Conservation (phyloP, 2,329 filamentous ascomycete genomes). For the Aureobasidium sp. region DNA sequence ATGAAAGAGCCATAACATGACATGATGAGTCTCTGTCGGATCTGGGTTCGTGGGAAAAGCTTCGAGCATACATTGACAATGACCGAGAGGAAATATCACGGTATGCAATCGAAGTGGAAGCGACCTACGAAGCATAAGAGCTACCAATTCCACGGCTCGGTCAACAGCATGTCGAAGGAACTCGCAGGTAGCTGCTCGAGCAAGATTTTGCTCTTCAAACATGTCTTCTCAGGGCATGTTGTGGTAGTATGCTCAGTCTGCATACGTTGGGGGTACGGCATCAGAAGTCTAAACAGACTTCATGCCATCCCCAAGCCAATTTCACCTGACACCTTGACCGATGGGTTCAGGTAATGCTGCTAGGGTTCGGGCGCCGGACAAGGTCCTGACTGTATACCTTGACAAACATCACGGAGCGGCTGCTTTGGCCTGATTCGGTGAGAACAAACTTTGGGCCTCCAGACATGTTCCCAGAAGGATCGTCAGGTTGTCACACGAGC, state of each 20-base stretch:
- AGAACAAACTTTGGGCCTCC: neutral
- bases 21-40: neutral
- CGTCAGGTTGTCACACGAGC: neutral
- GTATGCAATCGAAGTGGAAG: neutral
- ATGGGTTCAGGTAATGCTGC: neutral
- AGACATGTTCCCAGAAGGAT: neutral
- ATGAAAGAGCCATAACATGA: neutral
- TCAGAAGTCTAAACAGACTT: slow-evolving; percentile 2
- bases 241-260: neutral
- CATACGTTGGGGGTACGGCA: neutral
- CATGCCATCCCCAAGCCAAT: neutral
- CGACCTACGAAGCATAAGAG: neutral
- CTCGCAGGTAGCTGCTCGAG: neutral
- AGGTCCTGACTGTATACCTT: neutral
- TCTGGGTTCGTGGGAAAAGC: neutral
- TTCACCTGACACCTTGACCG: neutral
- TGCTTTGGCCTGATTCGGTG: neutral
- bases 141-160: neutral
- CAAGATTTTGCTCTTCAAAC: neutral
- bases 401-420: neutral
- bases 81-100: neutral
- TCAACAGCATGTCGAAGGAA: neutral
- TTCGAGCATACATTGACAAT: neutral
- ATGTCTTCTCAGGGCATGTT: neutral
- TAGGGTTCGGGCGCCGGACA: neutral